These are phyloP conservation scores for Lathyrus oleraceus DNA, from an alignment of 306 rosid genomes.

Conservation along the genomic window DNA sequence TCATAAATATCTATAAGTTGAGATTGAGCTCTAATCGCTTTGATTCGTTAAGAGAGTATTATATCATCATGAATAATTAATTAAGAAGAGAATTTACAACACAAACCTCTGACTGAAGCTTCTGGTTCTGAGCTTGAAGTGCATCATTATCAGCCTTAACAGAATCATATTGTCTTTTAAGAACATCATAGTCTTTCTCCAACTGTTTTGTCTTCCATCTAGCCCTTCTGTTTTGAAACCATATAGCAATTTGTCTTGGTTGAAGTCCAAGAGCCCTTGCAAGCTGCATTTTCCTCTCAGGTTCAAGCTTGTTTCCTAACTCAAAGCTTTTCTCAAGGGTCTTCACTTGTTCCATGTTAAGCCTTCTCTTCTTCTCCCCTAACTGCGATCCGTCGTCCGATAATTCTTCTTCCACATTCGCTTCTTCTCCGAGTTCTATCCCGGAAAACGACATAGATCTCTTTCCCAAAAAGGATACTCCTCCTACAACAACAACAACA, in stretches of 20 bases:
- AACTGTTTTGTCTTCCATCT: conserved; percentile 96
- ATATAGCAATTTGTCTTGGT: conserved; percentile 89
- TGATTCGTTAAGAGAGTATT: neutral
- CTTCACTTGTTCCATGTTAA: conserved; percentile 91
- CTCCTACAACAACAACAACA: conserved; percentile 60
- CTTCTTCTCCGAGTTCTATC: conserved; percentile 71
- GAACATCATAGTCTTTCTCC: conserved; percentile 86
- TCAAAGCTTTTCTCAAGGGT: conserved; percentile 94
- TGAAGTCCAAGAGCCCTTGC: conserved; percentile 88
- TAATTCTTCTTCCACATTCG: conserved; percentile 73
- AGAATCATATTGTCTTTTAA: conserved; percentile 73
- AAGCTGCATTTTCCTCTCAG: conserved; percentile 94
- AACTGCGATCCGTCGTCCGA: conserved; percentile 90
- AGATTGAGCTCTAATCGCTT: neutral
- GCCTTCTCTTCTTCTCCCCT: conserved; percentile 95
- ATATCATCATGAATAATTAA: neutral
- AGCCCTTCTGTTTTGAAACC: conserved; percentile 95
- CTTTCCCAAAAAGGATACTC: conserved; percentile 73
- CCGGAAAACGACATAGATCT: conserved; percentile 87
- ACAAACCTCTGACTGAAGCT: conserved; percentile 83
- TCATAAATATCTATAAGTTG: neutral
- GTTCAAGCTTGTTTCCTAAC: conserved; percentile 91
- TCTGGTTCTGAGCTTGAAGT: conserved; percentile 75
- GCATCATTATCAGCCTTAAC: conserved; percentile 75
- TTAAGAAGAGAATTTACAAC: neutral